Conservation (phyloP, 805 yeast species). For the Tetrapisispora pingtungensis region DNA sequence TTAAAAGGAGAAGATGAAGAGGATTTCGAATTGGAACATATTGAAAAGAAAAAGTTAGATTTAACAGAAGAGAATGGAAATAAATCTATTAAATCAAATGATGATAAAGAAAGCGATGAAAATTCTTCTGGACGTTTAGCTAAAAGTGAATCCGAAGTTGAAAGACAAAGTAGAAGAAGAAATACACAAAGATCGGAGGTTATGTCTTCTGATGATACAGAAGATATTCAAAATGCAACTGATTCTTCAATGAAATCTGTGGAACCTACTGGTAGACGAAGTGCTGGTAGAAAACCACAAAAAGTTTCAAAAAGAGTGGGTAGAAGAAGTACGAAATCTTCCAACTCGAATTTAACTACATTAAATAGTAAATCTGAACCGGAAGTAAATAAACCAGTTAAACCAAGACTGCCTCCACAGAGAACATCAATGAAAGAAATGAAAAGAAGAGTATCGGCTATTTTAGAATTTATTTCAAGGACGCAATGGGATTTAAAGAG, state of each 20-base stretch:
- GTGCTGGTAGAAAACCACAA: constrained; percentile 6
- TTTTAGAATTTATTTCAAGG: constrained; percentile 80
- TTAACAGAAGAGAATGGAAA: not conserved
- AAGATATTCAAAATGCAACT: not conserved
- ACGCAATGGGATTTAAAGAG: constrained; percentile 74
- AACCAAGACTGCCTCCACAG: constrained; percentile 74
- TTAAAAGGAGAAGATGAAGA: not conserved
- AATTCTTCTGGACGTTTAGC: not conserved
- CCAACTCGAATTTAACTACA: constrained; percentile 11
- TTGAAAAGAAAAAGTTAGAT: not conserved
- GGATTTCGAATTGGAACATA: not conserved
- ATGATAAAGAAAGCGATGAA: not conserved
- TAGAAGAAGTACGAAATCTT: constrained; percentile 9
- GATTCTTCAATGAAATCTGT: not conserved
- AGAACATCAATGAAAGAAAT: constrained; percentile 71
- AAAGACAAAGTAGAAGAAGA: not conserved
- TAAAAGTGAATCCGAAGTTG: not conserved
- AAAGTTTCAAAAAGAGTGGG: constrained; percentile 8
- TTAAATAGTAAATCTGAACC: constrained; percentile 29
- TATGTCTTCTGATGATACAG: not conserved
- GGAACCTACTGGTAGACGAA: not conserved
- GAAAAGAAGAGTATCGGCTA: constrained; percentile 81
- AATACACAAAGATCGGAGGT: not conserved
- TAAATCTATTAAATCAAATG: not conserved
- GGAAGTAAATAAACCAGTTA: constrained; percentile 59